These are phyloP conservation scores for Flaveria floridana DNA, from an alignment of 140 eudicot species.

Conservation along the genomic window DNA sequence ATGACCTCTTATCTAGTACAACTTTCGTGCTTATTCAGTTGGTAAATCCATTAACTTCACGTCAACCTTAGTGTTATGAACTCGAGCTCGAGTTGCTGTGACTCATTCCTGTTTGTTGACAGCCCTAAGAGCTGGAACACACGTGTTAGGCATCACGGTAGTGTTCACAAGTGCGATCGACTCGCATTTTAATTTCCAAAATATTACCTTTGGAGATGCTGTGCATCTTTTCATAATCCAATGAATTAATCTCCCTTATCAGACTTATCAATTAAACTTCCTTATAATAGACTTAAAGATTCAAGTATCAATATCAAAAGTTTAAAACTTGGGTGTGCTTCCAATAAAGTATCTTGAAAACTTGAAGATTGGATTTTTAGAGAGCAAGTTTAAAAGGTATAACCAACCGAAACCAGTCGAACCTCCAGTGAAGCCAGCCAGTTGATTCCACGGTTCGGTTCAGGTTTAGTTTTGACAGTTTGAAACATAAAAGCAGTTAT, in stretches of 20 bases:
- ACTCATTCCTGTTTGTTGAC: not conserved
- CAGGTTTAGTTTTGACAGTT: not conserved
- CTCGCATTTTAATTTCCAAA: not conserved
- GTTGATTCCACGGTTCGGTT: not conserved
- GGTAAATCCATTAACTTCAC: too few relatives aligned
- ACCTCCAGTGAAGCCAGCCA: not conserved
- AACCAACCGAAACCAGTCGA: not conserved
- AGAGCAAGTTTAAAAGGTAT: too few relatives aligned
- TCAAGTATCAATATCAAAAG: not conserved
- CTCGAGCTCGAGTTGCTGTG: not conserved
- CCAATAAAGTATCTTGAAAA: constrained; percentile 2
- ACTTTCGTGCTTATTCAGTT: too few relatives aligned
- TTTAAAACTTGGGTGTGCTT: not conserved
- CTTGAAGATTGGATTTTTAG: too few relatives aligned
- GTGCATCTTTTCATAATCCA: not conserved
- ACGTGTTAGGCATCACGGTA: not conserved
- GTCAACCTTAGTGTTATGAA: not conserved
- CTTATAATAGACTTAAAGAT: not conserved
- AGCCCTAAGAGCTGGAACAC: not conserved
- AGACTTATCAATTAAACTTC: not conserved
- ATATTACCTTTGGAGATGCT: not conserved
- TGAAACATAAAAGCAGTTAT: not conserved
- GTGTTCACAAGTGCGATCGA: too few relatives aligned
- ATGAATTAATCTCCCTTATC: not conserved
- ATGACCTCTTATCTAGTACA: too few relatives aligned